Evolutionary conservation across 768 basidiomycete species (phyloP), one percentile per base, ranked within the genome.

Genomic region (Rhodotorula graminis): DNA sequence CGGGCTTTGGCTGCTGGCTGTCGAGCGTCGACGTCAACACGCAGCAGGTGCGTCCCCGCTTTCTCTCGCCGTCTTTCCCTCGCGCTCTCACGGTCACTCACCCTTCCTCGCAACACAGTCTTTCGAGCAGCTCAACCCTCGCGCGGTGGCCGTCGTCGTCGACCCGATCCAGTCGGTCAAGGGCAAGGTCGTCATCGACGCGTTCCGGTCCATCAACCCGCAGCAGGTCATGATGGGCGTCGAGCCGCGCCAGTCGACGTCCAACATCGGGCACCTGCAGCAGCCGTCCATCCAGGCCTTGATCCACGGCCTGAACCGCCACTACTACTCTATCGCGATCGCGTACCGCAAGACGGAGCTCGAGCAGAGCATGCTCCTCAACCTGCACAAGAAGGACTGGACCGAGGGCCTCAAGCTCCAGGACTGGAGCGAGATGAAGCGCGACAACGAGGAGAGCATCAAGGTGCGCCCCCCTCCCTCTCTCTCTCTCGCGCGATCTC

Each of bases 81-180:
- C 5, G n/a, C 15, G 18, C 29, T 18, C 25, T 46, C 46, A 52
- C 44, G 2, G 44, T 14, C 44, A 14, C 44, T 14, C 6, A 46
- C 12, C 9, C 40, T 18, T 40, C 40, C 27, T 60, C 56, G 65
- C 50, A 40, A 65, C 74, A 97, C 75, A 99, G 93, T 97, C 94
- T 9, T 99, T 99, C 81, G 96, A 99, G 83, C 89, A 89, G 73
- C 88, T 98, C 75, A 89, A 97, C 79, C 84, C 88, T 59, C 90
- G 94, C 71, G 93, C 94, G 37, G 95, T 99, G 37, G 93, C 95
- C 33, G 94, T 98, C 65, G 95, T 98, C 75, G 87, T 98, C 74
- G 96, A 99, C 82, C 96, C 96, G 50, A 98, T 98, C 78, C 96
- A 98, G 82, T 97, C 94, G 53, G 96, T 99, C 79, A 95, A 94